These are phyloP conservation scores for Metschnikowia colocasiae DNA, from an alignment of 805 yeast species.

Conservation along the genomic window DNA sequence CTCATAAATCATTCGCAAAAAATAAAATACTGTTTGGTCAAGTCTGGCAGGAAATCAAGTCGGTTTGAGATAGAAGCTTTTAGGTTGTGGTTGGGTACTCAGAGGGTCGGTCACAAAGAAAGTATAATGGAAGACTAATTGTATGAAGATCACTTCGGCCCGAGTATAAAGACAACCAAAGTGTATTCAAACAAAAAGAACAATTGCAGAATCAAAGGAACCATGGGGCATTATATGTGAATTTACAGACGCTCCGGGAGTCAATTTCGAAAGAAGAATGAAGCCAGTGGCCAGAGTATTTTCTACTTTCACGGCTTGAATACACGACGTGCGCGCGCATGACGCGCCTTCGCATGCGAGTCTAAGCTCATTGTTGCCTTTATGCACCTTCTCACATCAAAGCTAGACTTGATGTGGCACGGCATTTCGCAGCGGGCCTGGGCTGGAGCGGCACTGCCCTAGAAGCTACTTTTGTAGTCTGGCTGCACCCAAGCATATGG, in stretches of 20 bases:
- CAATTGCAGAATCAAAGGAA: slow-evolving; percentile 3
- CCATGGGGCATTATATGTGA: slow-evolving; percentile 4
- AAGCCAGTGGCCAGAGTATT: slow-evolving; percentile 4
- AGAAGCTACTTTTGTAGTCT: background rate
- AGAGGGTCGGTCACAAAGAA: background rate
- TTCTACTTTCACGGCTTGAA: slow-evolving; percentile 6
- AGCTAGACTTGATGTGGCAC: background rate
- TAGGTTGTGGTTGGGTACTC: background rate
- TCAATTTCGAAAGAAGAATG: background rate
- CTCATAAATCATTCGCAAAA: slow-evolving; percentile 10
- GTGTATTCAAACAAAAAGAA: slow-evolving; percentile 1
- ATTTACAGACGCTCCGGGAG: background rate
- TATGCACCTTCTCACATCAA: background rate
- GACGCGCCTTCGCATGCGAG: slow-evolving; percentile 6
- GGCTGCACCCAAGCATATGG: no score
- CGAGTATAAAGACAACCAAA: slow-evolving; percentile 3
- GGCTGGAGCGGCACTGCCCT: background rate
- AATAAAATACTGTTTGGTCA: background rate
- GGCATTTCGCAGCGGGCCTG: slow-evolving; percentile 3
- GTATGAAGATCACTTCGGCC: background rate
- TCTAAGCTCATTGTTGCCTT: slow-evolving; percentile 7
- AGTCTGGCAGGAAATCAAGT: background rate
- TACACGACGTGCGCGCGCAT: slow-evolving; percentile 6
- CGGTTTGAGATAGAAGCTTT: background rate
- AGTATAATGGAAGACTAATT: slow-evolving; percentile 1